These are phyloP conservation scores for Lolium rigidum DNA, from an alignment of 176 grass and related monocot species.

Conservation along the genomic window DNA sequence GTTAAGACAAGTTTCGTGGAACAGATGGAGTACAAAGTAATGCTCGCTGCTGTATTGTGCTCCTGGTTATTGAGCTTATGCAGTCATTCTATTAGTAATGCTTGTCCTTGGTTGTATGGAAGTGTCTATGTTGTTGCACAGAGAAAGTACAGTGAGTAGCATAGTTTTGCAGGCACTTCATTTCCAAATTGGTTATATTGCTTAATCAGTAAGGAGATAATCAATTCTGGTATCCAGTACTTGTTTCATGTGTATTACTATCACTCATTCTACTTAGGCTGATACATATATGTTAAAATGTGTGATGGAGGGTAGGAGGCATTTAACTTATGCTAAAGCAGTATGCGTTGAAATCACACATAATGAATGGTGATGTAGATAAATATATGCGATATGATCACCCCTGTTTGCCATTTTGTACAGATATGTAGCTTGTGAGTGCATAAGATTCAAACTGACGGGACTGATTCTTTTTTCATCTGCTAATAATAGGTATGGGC, in stretches of 20 bases:
- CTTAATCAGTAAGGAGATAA: conserved; percentile 32
- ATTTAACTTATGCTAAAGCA: conserved; percentile 5
- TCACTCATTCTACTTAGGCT: background rate
- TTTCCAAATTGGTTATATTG: conserved; percentile 28
- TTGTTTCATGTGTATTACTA: conserved; percentile 1
- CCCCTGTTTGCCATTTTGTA: background rate
- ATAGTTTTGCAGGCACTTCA: conserved; percentile 12
- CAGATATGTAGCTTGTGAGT: conserved; percentile 18
- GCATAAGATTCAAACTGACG: conserved; percentile 35
- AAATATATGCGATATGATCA: background rate
- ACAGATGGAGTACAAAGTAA: background rate
- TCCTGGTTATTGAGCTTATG: background rate
- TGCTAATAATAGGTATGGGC: conserved; percentile 69
- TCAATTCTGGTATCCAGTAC: background rate
- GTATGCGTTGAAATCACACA: conserved; percentile 17
- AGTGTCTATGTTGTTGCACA: conserved; percentile 18
- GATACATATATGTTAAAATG: background rate
- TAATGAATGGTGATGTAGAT: background rate
- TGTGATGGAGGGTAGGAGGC: background rate
- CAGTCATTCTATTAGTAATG: background rate
- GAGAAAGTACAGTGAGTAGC: conserved; percentile 19
- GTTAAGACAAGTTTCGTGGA: no score
- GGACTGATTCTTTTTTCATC: background rate
- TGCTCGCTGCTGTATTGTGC: background rate
- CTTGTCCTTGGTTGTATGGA: conserved; percentile 14